These are phyloP conservation scores for Guillardia theta DNA, from an alignment of 78 protist genomes.

Conservation along the genomic window DNA sequence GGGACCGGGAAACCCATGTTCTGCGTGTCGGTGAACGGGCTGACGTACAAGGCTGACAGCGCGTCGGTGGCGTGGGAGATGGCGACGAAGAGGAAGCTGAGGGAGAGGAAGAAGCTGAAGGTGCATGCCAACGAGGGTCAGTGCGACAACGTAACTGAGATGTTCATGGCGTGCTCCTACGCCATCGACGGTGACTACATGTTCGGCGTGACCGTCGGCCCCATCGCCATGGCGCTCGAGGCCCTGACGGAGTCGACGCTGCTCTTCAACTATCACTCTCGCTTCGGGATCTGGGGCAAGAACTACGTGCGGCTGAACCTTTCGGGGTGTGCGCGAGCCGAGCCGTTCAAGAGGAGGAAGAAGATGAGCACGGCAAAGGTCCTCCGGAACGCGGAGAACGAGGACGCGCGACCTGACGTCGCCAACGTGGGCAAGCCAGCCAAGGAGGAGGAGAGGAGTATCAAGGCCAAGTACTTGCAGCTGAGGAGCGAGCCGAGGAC, in stretches of 20 bases:
- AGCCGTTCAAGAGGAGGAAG: not conserved
- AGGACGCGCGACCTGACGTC: not conserved
- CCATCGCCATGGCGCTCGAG: not conserved
- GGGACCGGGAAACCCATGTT: not conserved
- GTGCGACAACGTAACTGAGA: slow-evolving; percentile 40
- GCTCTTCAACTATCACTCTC: not conserved
- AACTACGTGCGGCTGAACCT: slow-evolving; percentile 1
- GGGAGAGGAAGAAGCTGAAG: not conserved
- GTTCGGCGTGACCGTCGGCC: slow-evolving; percentile 23
- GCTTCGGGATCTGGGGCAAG: not conserved
- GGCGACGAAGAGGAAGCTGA: not conserved
- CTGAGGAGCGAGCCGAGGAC: not conserved
- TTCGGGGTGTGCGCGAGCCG: not conserved
- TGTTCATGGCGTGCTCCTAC: slow-evolving; percentile 44
- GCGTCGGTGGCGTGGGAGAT: slow-evolving; percentile 22
- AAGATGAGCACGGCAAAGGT: slow-evolving; percentile 4
- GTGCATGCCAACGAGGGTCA: slow-evolving; percentile 40
- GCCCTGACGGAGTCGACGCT: not conserved
- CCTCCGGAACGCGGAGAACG: not conserved
- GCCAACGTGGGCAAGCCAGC: not conserved
- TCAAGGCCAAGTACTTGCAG: not conserved
- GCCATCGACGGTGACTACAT: slow-evolving; percentile 35
- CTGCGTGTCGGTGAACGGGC: not conserved
- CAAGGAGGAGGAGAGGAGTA: no score
- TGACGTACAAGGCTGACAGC: not conserved